Percentiles rank a stretch among this genome's conserved stretches.
These are phyloP conservation scores for Colletotrichum godetiae DNA, from an alignment of 2,329 filamentous ascomycete species.

Conservation along the genomic window DNA sequence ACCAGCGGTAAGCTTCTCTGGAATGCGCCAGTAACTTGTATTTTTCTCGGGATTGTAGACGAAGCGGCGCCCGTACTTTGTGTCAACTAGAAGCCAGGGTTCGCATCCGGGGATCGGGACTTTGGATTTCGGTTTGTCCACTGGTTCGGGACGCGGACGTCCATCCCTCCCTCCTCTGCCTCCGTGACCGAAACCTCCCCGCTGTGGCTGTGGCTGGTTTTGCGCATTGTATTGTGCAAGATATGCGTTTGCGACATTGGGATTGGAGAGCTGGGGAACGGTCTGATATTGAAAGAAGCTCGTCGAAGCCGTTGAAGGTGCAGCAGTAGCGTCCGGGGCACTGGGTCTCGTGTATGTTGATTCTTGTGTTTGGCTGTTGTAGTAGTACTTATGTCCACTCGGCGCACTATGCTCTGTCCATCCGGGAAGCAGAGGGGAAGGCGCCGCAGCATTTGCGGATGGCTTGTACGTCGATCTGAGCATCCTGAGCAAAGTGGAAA, in stretches of 20 bases:
- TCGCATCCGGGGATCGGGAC: slow-evolving; percentile 82
- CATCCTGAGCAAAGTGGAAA: slow-evolving; percentile 56
- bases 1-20: slow-evolving; percentile 84
- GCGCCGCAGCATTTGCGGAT: slow-evolving; percentile 51
- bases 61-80: slow-evolving; percentile 88
- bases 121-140: slow-evolving; percentile 85
- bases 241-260: slow-evolving; percentile 69
- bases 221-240: slow-evolving; percentile 64
- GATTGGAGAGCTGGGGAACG: slow-evolving; percentile 61
- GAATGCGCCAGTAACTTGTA: slow-evolving; percentile 95
- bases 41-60: slow-evolving; percentile 89
- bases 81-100: slow-evolving; percentile 93
- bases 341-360: slow-evolving; percentile 89
- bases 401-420: slow-evolving; percentile 97
- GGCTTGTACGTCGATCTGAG: slow-evolving; percentile 82
- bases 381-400: slow-evolving; percentile 88
- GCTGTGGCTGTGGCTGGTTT: slow-evolving; percentile 49
- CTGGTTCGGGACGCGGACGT: slow-evolving; percentile 73
- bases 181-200: slow-evolving; percentile 56
- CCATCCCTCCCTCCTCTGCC: slow-evolving; percentile 64
- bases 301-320: slow-evolving; percentile 40
- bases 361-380: slow-evolving; percentile 82
- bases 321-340: slow-evolving; percentile 39
- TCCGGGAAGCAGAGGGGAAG: slow-evolving; percentile 76
- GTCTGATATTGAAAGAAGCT: slow-evolving; percentile 56